Evolutionary conservation across 805 yeast species (phyloP).

Genomic region (Priceomyces castillae): DNA sequence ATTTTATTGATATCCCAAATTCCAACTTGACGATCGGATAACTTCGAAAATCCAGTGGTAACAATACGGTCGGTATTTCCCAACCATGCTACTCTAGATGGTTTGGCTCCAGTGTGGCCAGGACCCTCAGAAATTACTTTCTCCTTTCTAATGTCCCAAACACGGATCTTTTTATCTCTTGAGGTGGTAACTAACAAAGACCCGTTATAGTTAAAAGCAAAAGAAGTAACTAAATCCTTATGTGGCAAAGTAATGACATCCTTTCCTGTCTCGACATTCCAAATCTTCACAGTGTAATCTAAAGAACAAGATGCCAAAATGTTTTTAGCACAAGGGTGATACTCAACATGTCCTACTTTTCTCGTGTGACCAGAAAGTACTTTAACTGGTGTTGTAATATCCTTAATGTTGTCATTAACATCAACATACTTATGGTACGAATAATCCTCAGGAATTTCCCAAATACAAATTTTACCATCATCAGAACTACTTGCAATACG

Average conservation of each 20-base stretch:
- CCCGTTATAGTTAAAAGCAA: slow-evolving; percentile 89
- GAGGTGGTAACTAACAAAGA: slow-evolving; percentile 81
- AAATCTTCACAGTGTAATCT: slow-evolving; percentile 86
- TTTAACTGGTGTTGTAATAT: slow-evolving; percentile 64
- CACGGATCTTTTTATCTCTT: slow-evolving; percentile 84
- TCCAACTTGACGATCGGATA: slow-evolving; percentile 93
- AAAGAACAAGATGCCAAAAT: slow-evolving; percentile 87
- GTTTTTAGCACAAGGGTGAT: slow-evolving; percentile 84
- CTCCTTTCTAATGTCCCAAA: slow-evolving; percentile 86
- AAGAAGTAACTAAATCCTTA: slow-evolving; percentile 88
- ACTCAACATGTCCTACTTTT: slow-evolving; percentile 89
- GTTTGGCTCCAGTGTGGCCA: slow-evolving; percentile 92
- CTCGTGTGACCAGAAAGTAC: slow-evolving; percentile 81
- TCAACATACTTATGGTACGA: slow-evolving; percentile 61
- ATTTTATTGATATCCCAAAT: slow-evolving; percentile 83
- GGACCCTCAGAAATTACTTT: slow-evolving; percentile 76
- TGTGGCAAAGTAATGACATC: slow-evolving; percentile 74
- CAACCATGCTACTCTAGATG: slow-evolving; percentile 84
- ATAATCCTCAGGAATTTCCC: slow-evolving; percentile 85
- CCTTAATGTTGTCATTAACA: slow-evolving; percentile 56
- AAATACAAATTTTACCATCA: slow-evolving; percentile 73
- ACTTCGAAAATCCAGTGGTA: slow-evolving; percentile 91
- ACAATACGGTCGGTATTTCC: slow-evolving; percentile 81
- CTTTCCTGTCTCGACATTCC: slow-evolving; percentile 81
- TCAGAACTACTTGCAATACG: slow-evolving; percentile 78